Evolutionary conservation across 306 rosid species (phyloP).

Genomic region (Leucaena leucocephala): DNA sequence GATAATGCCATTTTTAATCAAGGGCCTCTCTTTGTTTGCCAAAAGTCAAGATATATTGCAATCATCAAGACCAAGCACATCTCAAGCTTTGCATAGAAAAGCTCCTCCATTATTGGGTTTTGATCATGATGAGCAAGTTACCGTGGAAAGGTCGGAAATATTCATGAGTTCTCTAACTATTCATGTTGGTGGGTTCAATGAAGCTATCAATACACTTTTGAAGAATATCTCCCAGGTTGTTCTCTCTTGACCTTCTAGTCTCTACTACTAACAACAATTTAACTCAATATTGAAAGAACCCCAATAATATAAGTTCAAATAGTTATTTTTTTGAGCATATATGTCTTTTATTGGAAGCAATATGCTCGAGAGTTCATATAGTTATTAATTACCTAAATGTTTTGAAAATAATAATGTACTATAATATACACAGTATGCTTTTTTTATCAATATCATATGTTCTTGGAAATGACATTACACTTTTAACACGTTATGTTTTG

Average conservation of each 20-base stretch:
- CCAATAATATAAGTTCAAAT: too few species aligned
- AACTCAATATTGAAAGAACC: too few species aligned
- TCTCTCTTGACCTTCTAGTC: background rate
- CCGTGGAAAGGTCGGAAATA: background rate
- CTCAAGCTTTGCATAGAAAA: background rate
- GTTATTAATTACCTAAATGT: too few species aligned
- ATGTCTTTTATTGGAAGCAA: too few species aligned
- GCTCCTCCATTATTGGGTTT: background rate
- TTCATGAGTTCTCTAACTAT: background rate
- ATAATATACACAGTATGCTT: too few species aligned
- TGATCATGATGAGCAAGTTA: background rate
- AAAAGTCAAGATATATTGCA: background rate
- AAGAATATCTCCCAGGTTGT: background rate
- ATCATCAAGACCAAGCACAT: background rate
- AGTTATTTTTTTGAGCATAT: too few species aligned
- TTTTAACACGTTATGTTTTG: too few species aligned
- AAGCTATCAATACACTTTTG: background rate
- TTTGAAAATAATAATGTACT: too few species aligned
- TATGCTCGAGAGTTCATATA: too few species aligned
- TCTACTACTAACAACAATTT: background rate
- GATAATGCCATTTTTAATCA: background rate
- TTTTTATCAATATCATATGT: too few species aligned
- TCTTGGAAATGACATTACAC: too few species aligned
- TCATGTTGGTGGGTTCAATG: background rate
- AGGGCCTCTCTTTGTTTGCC: background rate